Evolutionary conservation across 2,329 filamentous ascomycete genomes (phyloP).

Genomic region (Colletotrichum australisinense): DNA sequence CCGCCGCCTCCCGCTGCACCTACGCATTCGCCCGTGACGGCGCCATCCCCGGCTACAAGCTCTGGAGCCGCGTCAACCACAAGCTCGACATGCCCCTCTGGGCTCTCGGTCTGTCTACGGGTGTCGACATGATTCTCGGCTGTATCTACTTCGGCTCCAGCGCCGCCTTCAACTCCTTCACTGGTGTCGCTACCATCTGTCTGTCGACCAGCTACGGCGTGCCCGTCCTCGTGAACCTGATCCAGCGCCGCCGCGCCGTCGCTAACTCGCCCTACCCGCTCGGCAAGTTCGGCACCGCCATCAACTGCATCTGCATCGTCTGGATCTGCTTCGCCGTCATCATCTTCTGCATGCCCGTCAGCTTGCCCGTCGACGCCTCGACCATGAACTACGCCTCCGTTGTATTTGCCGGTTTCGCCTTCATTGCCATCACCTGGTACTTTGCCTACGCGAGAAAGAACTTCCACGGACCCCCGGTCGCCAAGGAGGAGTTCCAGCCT

Average conservation of each 20-base stretch:
- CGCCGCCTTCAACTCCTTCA: slow-evolving; percentile 84
- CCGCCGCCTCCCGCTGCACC: slow-evolving; percentile 78
- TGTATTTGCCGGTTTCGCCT: slow-evolving; percentile 72
- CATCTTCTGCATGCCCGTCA: slow-evolving; percentile 81
- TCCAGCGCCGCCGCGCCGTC: slow-evolving; percentile 75
- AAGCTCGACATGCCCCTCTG: slow-evolving; percentile 76
- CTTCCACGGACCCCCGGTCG: slow-evolving; percentile 68
- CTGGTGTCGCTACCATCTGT: slow-evolving; percentile 83
- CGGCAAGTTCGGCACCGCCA: slow-evolving; percentile 73
- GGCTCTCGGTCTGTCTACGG: slow-evolving; percentile 75
- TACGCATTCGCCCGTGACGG: slow-evolving; percentile 83
- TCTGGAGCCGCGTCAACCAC: slow-evolving; percentile 75
- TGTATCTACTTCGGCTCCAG: slow-evolving; percentile 84
- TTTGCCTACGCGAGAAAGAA: slow-evolving; percentile 70
- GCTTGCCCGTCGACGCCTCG: slow-evolving; percentile 64
- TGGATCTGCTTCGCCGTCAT: slow-evolving; percentile 79
- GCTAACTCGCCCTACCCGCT: slow-evolving; percentile 75
- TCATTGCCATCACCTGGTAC: slow-evolving; percentile 72
- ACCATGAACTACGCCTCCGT: slow-evolving; percentile 77
- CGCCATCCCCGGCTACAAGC: slow-evolving; percentile 75
- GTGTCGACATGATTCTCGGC: slow-evolving; percentile 77
- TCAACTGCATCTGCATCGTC: slow-evolving; percentile 75
- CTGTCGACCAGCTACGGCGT: slow-evolving; percentile 80
- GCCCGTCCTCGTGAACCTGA: slow-evolving; percentile 77
- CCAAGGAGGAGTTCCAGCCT: slow-evolving; percentile 40